Evolutionary conservation across 1,284 basidiomycete species (phyloP).

Genomic region (Coniferiporia sulphurascens): DNA sequence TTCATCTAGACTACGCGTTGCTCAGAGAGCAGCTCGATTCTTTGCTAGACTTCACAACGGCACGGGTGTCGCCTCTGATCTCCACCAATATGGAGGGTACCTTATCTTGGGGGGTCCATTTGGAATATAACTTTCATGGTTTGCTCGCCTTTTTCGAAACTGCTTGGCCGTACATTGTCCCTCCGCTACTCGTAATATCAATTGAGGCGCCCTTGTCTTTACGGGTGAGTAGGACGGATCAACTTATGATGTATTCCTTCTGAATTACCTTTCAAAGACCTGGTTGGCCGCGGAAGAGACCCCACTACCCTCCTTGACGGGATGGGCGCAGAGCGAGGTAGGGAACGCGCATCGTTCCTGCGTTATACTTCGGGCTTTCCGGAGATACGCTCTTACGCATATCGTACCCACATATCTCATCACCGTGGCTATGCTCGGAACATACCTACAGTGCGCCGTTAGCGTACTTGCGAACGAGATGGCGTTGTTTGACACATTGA

Average conservation of each 20-base stretch:
- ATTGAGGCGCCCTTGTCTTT: conserved; percentile 10
- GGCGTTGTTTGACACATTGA: neutral
- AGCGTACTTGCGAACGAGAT: neutral
- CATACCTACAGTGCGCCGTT: conserved; percentile 3
- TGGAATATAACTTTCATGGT: neutral
- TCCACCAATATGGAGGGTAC: neutral
- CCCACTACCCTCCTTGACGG: neutral
- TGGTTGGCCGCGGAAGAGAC: conserved; percentile 13
- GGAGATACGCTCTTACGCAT: conserved; percentile 1
- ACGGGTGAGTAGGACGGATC: neutral
- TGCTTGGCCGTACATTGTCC: conserved; percentile 8
- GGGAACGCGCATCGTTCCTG: neutral
- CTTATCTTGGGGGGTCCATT: neutral
- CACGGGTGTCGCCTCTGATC: neutral
- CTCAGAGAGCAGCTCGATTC: too few species aligned
- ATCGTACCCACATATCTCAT: conserved; percentile 8
- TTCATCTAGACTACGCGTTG: too few species aligned
- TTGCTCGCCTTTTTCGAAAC: neutral
- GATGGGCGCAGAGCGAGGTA: neutral
- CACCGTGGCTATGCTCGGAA: neutral
- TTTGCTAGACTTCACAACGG: too few species aligned
- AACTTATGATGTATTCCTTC: neutral
- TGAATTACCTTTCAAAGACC: neutral
- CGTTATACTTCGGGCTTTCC: neutral
- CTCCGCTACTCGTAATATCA: conserved; percentile 6